phyloP scores from a whole-genome alignment of 2,329 filamentous ascomycete species.

The Aspergillus sp. region DNA sequence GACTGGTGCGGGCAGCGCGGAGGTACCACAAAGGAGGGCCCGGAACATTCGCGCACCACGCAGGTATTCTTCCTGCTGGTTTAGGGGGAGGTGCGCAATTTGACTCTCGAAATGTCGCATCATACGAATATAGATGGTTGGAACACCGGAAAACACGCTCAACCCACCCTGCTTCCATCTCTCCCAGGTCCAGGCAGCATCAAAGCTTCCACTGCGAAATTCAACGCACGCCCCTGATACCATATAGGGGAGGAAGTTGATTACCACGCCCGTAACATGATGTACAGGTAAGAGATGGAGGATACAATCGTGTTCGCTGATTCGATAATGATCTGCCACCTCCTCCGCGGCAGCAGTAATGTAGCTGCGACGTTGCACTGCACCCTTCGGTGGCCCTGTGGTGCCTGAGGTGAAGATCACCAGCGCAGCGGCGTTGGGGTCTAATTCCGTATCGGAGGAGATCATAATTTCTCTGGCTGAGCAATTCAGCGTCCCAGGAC shows the following conservation, averaged over 20 bases:
- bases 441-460: conserved; percentile 26
- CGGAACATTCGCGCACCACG: conserved; percentile 29
- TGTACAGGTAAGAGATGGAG: conserved; percentile 48
- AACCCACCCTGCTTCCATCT: conserved; percentile 41
- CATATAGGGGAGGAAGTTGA: conserved; percentile 46
- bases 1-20: conserved; percentile 49
- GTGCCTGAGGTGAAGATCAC: conserved; percentile 40
- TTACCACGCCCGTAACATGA: conserved; percentile 42
- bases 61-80: conserved; percentile 36
- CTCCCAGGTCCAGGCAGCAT: conserved; percentile 43
- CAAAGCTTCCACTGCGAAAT: conserved; percentile 43
- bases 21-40: conserved; percentile 38
- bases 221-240: conserved; percentile 45
- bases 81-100: conserved; percentile 23
- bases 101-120: conserved; percentile 40
- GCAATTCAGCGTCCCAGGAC: not conserved
- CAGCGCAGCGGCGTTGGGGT: conserved; percentile 30
- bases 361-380: conserved; percentile 38
- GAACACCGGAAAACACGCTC: conserved; percentile 48
- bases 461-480: conserved; percentile 15
- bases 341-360: conserved; percentile 21
- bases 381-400: conserved; percentile 36
- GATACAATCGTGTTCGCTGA: conserved; percentile 30
- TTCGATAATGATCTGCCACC: conserved; percentile 36
- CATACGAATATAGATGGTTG: conserved; percentile 49